Percentiles rank a stretch among this genome's conserved stretches.
Evolutionary conservation across 2,329 filamentous ascomycete species (phyloP).

Genomic region (Penicillium sp.): DNA sequence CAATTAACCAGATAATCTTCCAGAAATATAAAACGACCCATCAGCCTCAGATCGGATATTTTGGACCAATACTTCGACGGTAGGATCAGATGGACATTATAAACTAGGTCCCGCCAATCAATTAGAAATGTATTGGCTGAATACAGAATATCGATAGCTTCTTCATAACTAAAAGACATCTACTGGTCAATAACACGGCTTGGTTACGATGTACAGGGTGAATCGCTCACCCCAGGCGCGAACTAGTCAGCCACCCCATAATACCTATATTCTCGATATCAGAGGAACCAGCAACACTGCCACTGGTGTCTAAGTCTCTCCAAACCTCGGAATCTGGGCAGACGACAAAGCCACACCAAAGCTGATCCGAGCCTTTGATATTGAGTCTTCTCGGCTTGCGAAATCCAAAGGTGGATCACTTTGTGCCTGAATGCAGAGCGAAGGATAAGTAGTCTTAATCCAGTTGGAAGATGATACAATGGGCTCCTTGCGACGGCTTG

Average conservation of each 20-base stretch:
- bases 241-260: background rate
- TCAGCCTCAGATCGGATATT: background rate
- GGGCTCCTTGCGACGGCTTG: background rate
- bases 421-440: background rate
- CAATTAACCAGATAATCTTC: too few species aligned
- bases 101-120: background rate
- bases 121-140: background rate
- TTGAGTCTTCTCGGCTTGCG: too few species aligned
- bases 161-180: background rate
- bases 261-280: background rate
- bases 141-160: background rate
- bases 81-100: background rate
- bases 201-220: background rate
- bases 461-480: background rate
- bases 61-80: background rate
- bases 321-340: too few species aligned
- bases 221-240: background rate
- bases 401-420: background rate
- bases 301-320: too few species aligned
- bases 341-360: too few species aligned
- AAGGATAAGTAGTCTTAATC: background rate
- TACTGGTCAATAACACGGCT: background rate
- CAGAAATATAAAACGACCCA: too few species aligned
- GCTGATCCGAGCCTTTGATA: too few species aligned
- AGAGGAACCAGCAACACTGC: background rate